phyloP scores from a whole-genome alignment of 306 rosid species.

The Fragaria ananassa region DNA sequence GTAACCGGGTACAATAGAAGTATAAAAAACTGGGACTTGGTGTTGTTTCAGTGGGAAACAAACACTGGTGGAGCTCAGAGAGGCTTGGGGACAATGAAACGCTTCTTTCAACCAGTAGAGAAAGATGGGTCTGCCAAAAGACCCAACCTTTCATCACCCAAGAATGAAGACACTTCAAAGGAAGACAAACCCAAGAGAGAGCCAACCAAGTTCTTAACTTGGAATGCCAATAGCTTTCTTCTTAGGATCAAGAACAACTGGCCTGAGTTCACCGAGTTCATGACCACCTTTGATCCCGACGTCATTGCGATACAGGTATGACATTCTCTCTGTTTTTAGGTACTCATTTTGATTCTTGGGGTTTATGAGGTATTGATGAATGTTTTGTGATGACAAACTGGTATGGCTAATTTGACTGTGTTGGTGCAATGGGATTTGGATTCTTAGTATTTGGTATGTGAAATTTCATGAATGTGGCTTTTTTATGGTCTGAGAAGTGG shows the following conservation, averaged over 20 bases:
- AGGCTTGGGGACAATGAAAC: constrained; percentile 52
- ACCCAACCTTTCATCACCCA: constrained; percentile 33
- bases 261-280: constrained; percentile 58
- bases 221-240: constrained; percentile 93
- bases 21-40: background rate
- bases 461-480: background rate
- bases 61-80: background rate
- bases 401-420: background rate
- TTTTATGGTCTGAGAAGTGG: background rate
- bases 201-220: constrained; percentile 78
- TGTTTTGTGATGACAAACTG: constrained; percentile 12
- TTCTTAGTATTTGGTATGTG: constrained; percentile 6
- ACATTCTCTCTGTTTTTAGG: background rate
- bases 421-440: constrained; percentile 8
- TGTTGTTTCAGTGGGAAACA: background rate
- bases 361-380: constrained; percentile 9
- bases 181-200: constrained; percentile 45
- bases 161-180: constrained; percentile 18
- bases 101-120: constrained; percentile 71
- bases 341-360: background rate
- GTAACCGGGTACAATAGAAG: background rate
- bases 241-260: constrained; percentile 81
- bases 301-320: constrained; percentile 78
- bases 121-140: constrained; percentile 72
- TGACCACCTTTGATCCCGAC: constrained; percentile 71